A percentile compares a stretch with the other conserved stretches of the same genome.
Evolutionary conservation across 306 rosid genomes (phyloP).

Genomic region (Medicago truncatula): MtrunA17r5.0-ANR NC_053044.1:52985501-52986000

Average conservation of each 20-base stretch:
- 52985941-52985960: slow-evolving; percentile 34
- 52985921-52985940: slow-evolving; percentile 3
- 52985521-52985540: not conserved
- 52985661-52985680: not conserved
- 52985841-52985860: not conserved
- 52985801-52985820: not conserved
- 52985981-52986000: slow-evolving; percentile 50
- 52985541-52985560: not conserved
- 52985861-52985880: not conserved
- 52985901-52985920: slow-evolving; percentile 2
- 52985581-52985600: not conserved
- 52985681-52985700: not conserved
- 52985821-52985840: not conserved
- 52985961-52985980: slow-evolving; percentile 61
- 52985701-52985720: not conserved
- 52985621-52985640: no score
- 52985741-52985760: not conserved
- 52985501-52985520: not conserved
- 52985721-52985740: not conserved
- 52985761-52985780: not conserved
- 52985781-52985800: not conserved
- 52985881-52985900: slow-evolving; percentile 4
- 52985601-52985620: not conserved
- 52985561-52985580: not conserved
- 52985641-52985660: not conserved